Base-by-base conservation (phyloP, 129 eudicot genomes). In the Escallonia rubra region DNA sequence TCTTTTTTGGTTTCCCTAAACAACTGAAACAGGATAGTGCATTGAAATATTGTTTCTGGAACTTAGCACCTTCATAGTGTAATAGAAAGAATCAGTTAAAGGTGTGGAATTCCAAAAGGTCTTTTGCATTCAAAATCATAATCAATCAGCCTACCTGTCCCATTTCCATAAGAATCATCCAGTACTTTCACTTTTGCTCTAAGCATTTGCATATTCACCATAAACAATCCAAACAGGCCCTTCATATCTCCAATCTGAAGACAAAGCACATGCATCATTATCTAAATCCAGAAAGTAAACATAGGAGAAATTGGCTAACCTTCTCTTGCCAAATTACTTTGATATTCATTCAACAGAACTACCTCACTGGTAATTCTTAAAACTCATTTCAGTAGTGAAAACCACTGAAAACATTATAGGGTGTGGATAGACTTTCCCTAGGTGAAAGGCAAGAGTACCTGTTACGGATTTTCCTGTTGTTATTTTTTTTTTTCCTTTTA, bases 241-340 rank as follows among this genome's bases (percentile, higher is more conserved):
- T 85, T 90, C 23, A 90, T 90, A 72, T 94, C 97, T 56, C 99
- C 99, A 72, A 94, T 75, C 99, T 94, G 90, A 84, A 67, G 46
- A 56, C 34, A 72, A 7, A 63, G 59, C 7, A 45, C 45, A 69
- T 41, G 12, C 34, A 10, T 41, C 3, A 61, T 53, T 41, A 63
- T 62, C 55, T 43, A 41, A 10, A 54, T 8, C 59, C 10, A 46
- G 50, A 46, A 46, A 46, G 50, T 46, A 23, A 23, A 23, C 34
- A 23, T 23, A 23, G 34, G 34, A 23, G 34, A 23, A 23, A 23
- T 23, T 23, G 34, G 34, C 34, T 23, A 23, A 23, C 34, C 34
- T 23, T 23, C 34, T 23, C 34, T 23, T 23, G 34, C 34, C 34
- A 23, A 23, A 23, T 23, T 23, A 23, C 34, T 23, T 23, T 23